Percentiles rank a stretch among this genome's conserved stretches.
Evolutionary conservation across 75 land plant species (phyloP).

Genomic region (Selaginella tamariscina): DNA sequence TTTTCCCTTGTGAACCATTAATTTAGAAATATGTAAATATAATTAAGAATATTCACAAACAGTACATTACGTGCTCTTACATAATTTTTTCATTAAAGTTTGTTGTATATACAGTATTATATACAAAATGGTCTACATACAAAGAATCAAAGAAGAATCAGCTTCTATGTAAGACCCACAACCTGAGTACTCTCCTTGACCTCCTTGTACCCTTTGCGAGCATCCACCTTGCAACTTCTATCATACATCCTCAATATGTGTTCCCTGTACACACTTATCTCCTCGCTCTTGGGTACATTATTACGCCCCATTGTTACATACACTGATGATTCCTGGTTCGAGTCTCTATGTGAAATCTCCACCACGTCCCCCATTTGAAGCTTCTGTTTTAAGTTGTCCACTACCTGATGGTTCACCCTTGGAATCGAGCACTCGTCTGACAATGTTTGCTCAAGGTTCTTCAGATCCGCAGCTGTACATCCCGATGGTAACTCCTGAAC

Average conservation of each 20-base stretch:
- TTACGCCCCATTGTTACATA: not conserved
- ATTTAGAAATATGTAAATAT: no score
- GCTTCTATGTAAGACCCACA: slow-evolving; percentile 1
- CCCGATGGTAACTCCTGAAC: slow-evolving; percentile 2
- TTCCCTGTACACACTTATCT: slow-evolving; percentile 14
- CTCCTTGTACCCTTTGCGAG: not conserved
- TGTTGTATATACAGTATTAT: not conserved
- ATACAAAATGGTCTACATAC: not conserved
- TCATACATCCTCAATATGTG: slow-evolving; percentile 22
- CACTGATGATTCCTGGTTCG: not conserved
- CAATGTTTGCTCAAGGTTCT: slow-evolving; percentile 25
- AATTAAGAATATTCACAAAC: no score
- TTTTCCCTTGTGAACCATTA: no score
- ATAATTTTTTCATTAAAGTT: no score
- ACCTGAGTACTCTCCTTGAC: not conserved
- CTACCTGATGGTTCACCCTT: not conserved
- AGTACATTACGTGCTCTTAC: no score
- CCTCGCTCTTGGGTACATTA: not conserved
- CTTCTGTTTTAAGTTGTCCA: not conserved
- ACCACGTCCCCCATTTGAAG: slow-evolving; percentile 4
- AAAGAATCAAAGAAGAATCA: not conserved
- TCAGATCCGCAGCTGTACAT: slow-evolving; percentile 1
- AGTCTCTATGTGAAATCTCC: slow-evolving; percentile 29
- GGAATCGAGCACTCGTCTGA: no score
- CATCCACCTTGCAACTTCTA: slow-evolving; percentile 13